A percentile compares a stretch with the other conserved stretches of the same genome.
These are phyloP conservation scores for Lotus japonicus DNA, from an alignment of 306 rosid genomes.

Conservation along the genomic window DNA sequence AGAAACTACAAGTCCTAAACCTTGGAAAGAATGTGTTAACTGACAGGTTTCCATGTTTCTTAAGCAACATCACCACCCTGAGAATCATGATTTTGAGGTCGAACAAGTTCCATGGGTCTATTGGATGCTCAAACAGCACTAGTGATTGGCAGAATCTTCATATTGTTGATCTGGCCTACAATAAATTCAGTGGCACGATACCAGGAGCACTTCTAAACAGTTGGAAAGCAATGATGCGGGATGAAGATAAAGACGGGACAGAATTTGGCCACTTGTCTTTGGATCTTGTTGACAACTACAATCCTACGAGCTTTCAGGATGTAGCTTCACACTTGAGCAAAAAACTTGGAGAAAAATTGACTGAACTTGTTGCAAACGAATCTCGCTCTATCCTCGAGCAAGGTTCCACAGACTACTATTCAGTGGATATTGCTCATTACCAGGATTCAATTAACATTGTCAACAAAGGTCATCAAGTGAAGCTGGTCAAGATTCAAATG, in stretches of 20 bases:
- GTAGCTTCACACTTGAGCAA: background rate
- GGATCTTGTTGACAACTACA: background rate
- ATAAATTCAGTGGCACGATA: conserved; percentile 23
- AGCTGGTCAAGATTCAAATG: conserved; percentile 17
- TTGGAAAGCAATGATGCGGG: conserved; percentile 19
- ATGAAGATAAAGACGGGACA: background rate
- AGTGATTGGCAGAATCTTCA: conserved; percentile 10
- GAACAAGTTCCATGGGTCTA: background rate
- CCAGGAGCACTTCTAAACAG: background rate
- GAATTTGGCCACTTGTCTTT: background rate
- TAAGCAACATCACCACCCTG: background rate
- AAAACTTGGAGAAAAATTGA: background rate
- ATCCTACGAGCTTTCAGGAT: background rate
- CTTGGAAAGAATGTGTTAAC: background rate
- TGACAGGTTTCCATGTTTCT: conserved; percentile 17
- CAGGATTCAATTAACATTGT: conserved; percentile 10
- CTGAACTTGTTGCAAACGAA: no score
- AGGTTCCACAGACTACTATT: no score
- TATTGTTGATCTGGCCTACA: conserved; percentile 18
- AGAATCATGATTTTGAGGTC: conserved; percentile 1
- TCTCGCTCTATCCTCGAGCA: background rate
- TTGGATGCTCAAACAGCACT: background rate
- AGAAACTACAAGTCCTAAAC: conserved; percentile 9
- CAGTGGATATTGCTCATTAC: background rate
- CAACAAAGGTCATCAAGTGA: conserved; percentile 15